Evolutionary conservation across 139 green algal genomes (phyloP), one percentile per base, ranked within the genome.

Genomic region (Chlorokybus atmophyticus): DNA sequence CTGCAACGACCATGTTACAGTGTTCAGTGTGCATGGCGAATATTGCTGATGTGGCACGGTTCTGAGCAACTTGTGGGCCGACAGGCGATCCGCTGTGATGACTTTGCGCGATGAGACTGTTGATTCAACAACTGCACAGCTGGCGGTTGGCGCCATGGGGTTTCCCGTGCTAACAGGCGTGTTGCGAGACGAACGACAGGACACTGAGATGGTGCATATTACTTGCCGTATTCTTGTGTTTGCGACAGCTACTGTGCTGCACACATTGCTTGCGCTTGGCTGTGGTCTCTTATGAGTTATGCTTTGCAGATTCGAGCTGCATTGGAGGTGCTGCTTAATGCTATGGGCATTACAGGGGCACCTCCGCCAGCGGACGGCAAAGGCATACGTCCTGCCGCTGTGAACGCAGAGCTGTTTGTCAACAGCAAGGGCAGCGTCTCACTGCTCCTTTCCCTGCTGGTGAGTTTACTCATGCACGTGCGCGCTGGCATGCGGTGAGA

Each of bases 241-340:
- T 8, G 10, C 14, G 10, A 14, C 29, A 8, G 29, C 25, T 8
- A 55, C 29, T 8, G 24, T 8, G 8, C 29, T 55, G 26, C 38
- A 44, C 14, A 10, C 10, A 14, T 14, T 44, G 38, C 38, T 44
- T 10, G 10, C 14, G 38, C 38, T 44, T 44, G 10, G 38, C 38
- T 14, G 10, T 44, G 10, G 10, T 44, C 38, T 44, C 10, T 44
- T 44, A 10, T 44, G 10, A 10, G 10, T 44, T 44, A 10, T 10
- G 38, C 10, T 44, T 44, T n/a, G n/a, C n/a, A 67, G 28, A 26
- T 93, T 39, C 76, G 77, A 4, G 66, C 68, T 1, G 81, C 77
- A 2, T 67, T 96, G 32, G 88, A 96, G 62, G 77, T 76, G 32
- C 66, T 95, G 50, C 55, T 82, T 23, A 63, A 57, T 55, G 70